phyloP scores from a whole-genome alignment of 305 asterid species.

The Petunia hybrid region DNA sequence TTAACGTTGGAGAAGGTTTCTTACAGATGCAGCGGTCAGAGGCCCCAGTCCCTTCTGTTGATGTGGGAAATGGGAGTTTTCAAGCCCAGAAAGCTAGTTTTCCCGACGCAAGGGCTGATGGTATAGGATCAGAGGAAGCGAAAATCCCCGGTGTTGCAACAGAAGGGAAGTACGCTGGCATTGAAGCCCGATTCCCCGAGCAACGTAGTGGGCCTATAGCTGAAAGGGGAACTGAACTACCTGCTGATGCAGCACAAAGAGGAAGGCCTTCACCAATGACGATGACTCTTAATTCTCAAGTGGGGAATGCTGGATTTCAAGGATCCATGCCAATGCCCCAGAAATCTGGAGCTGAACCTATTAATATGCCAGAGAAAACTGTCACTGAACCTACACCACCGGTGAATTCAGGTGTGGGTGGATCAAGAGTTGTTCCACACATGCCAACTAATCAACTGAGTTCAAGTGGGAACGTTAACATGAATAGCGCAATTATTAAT shows the following conservation, averaged over 20 bases:
- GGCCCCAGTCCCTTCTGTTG: slow-evolving; percentile 49
- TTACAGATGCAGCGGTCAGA: slow-evolving; percentile 62
- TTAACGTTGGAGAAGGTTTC: slow-evolving; percentile 74
- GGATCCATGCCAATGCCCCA: slow-evolving; percentile 53
- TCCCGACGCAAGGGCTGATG: slow-evolving; percentile 53
- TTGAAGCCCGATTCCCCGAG: slow-evolving; percentile 54
- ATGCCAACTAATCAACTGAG: slow-evolving; percentile 50
- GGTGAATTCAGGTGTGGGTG: slow-evolving; percentile 53
- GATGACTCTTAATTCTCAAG: slow-evolving; percentile 54
- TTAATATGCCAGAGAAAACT: slow-evolving; percentile 44
- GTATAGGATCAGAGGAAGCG: slow-evolving; percentile 47
- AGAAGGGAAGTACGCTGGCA: slow-evolving; percentile 48
- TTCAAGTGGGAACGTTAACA: slow-evolving; percentile 49
- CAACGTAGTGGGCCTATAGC: slow-evolving; percentile 52
- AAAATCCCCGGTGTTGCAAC: slow-evolving; percentile 51
- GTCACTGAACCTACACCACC: slow-evolving; percentile 51
- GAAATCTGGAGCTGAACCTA: slow-evolving; percentile 48
- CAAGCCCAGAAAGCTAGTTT: slow-evolving; percentile 52
- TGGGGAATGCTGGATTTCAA: slow-evolving; percentile 63
- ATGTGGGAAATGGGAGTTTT: slow-evolving; percentile 51
- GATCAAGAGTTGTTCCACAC: slow-evolving; percentile 56
- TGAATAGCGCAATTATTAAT: slow-evolving; percentile 51
- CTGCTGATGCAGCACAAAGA: slow-evolving; percentile 58
- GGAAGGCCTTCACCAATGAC: slow-evolving; percentile 53
- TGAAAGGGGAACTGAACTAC: slow-evolving; percentile 48